A percentile compares a stretch with the other conserved stretches of the same genome.
Evolutionary conservation across 306 rosid genomes (phyloP).

Genomic region (Cicer yamashitae): DNA sequence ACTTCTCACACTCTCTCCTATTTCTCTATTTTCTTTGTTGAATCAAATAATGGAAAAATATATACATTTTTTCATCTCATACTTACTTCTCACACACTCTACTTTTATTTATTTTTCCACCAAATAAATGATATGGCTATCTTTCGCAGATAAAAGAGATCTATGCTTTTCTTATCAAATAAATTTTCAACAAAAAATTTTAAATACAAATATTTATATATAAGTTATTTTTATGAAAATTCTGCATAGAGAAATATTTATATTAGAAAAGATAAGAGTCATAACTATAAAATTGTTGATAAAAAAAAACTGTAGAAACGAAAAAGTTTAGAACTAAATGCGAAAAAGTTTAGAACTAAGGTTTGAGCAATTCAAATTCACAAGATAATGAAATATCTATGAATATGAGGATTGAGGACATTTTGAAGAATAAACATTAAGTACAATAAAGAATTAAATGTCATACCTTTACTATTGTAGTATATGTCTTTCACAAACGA

Average conservation of each 20-base stretch:
- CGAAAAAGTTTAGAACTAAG: not conserved
- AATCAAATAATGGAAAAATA: not conserved
- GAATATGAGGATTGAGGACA: not conserved
- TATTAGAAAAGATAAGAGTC: too few species aligned
- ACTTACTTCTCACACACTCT: not conserved
- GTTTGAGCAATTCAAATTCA: not conserved
- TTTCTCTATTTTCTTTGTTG: not conserved
- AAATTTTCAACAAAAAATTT: not conserved
- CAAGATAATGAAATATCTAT: not conserved
- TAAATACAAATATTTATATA: not conserved
- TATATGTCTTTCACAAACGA: not conserved
- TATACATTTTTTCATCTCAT: not conserved
- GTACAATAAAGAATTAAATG: not conserved
- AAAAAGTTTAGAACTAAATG: too few species aligned
- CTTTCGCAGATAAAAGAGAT: not conserved
- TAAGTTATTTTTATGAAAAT: not conserved
- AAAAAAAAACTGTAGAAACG: too few species aligned
- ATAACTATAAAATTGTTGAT: too few species aligned
- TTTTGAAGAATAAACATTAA: not conserved
- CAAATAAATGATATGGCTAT: not conserved
- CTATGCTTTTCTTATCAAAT: not conserved
- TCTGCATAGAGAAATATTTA: too few species aligned
- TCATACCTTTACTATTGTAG: slow-evolving; percentile 18
- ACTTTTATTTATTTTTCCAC: not conserved
- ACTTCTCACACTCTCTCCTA: too few species aligned